Base-by-base conservation (phyloP, 176 grass and related monocot genomes). In the Aegilops bicornis region DNA sequence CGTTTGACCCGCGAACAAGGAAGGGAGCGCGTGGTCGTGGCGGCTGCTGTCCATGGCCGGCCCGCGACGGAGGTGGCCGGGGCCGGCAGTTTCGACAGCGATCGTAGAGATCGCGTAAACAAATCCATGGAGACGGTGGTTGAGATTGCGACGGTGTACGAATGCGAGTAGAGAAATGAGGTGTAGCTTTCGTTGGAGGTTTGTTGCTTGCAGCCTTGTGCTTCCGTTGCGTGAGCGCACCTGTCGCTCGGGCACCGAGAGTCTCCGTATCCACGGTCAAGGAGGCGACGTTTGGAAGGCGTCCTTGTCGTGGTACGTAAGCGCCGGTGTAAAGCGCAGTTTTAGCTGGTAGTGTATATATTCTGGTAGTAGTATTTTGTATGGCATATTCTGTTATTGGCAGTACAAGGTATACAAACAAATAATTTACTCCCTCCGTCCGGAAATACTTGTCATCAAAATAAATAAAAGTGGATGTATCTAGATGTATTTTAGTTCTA, bases 71-170 rank as follows among this genome's bases (percentile, higher is more conserved):
- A 73, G 48, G 69, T 24, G 80, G 85, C 80, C 78, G 88, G 3
- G 71, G 76, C 82, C 85, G 89, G 84, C 89, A 30, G 80, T 6
- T 79, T 22, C 31, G 84, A 90, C 64, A 86, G 12, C 1, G 88
- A 86, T 37, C n/a, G 45, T 50, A 12, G 3, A 31, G 17, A 56
- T 50, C 68, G 10, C 20, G 20, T 52, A n/a, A 13, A 70, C 5
- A 11, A 65, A 85, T 81, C 56, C 3, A 4, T 13, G 45, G 2
- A 68, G 69, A 52, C 24, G 77, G 42, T 81, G 17, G 76, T 42
- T 67, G 65, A 3, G 59, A 36, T 54, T 47, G 47, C 47, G 47
- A 56, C 10, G 1, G 70, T 25, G 73, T 77, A 22, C 79, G 72
- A 24, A 27, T 7, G 40, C 2, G 42, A 30, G 40, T 82, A 78